A percentile compares a stretch with the other conserved stretches of the same genome.
phyloP scores from a whole-genome alignment of 805 yeast species.

The Hanseniaspora vineae region DNA sequence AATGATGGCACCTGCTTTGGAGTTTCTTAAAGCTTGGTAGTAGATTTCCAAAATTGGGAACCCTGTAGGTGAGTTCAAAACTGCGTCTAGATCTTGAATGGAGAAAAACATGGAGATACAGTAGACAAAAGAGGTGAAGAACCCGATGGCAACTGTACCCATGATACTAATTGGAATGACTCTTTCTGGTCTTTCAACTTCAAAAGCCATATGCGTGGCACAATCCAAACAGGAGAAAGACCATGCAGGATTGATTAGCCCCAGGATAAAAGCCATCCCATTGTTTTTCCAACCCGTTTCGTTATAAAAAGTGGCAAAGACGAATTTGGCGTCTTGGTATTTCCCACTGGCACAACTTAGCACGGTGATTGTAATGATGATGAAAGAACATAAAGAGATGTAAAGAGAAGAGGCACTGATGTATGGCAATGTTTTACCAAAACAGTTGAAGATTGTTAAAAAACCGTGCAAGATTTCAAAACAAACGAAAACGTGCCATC shows the following conservation, averaged over 20 bases:
- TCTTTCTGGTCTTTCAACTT: slow-evolving; percentile 43
- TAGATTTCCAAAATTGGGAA: slow-evolving; percentile 55
- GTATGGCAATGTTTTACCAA: slow-evolving; percentile 40
- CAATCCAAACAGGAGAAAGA: slow-evolving; percentile 57
- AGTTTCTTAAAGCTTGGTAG: slow-evolving; percentile 38
- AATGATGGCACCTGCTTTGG: slow-evolving; percentile 44
- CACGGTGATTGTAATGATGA: slow-evolving; percentile 42
- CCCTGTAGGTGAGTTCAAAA: slow-evolving; percentile 39
- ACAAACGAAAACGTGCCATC: slow-evolving; percentile 47
- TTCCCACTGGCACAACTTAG: slow-evolving; percentile 45
- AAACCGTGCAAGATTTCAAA: slow-evolving; percentile 36
- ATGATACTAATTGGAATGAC: slow-evolving; percentile 56
- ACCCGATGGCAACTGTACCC: slow-evolving; percentile 57
- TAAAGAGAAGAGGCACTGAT: slow-evolving; percentile 41
- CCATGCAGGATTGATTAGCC: slow-evolving; percentile 61
- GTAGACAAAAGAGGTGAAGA: slow-evolving; percentile 45
- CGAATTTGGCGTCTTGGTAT: slow-evolving; percentile 41
- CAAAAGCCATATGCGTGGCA: slow-evolving; percentile 67
- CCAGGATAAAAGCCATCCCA: slow-evolving; percentile 54
- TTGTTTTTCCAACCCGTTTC: slow-evolving; percentile 49
- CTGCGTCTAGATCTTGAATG: slow-evolving; percentile 38
- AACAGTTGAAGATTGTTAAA: slow-evolving; percentile 39
- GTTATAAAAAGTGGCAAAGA: slow-evolving; percentile 43
- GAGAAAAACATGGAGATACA: slow-evolving; percentile 48
- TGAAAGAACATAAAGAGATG: slow-evolving; percentile 40